These are phyloP conservation scores for Myxozyma melibiosi DNA, from an alignment of 805 yeast genomes.

Conservation along the genomic window DNA sequence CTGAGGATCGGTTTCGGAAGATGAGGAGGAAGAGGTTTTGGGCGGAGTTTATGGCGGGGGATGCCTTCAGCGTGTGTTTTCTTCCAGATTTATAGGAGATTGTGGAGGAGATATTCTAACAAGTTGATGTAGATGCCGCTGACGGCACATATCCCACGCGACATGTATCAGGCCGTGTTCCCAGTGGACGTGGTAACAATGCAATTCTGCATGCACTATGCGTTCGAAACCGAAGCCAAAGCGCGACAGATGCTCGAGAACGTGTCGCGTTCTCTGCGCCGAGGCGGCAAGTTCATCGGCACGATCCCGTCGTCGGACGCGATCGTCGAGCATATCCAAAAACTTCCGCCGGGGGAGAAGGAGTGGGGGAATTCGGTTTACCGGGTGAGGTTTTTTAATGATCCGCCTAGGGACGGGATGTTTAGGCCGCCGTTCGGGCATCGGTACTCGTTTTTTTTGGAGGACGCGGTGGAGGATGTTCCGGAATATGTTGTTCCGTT, in stretches of 20 bases:
- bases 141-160: constrained; percentile 21
- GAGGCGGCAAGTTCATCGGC: constrained; percentile 89
- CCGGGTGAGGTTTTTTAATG: constrained; percentile 75
- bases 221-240: constrained; percentile 82
- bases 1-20: constrained; percentile 70
- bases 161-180: constrained; percentile 64
- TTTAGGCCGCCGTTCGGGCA: constrained; percentile 81
- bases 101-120: not conserved
- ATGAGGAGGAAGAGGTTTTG: constrained; percentile 59
- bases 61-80: constrained; percentile 62
- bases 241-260: constrained; percentile 73
- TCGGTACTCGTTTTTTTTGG: constrained; percentile 74
- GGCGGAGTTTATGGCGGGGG: constrained; percentile 88
- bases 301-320: constrained; percentile 92
- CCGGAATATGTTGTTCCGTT: constrained; percentile 97
- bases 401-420: constrained; percentile 73
- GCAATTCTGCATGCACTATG: constrained; percentile 94
- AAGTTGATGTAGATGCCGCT: constrained; percentile 20
- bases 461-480: constrained; percentile 94
- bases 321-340: constrained; percentile 65
- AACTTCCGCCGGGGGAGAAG: constrained; percentile 54
- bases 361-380: constrained; percentile 87
- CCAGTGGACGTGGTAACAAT: constrained; percentile 88
- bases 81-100: constrained; percentile 65
- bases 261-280: constrained; percentile 69